phyloP scores from a whole-genome alignment of 75 land plant species.

The Larix kaempferi region DNA sequence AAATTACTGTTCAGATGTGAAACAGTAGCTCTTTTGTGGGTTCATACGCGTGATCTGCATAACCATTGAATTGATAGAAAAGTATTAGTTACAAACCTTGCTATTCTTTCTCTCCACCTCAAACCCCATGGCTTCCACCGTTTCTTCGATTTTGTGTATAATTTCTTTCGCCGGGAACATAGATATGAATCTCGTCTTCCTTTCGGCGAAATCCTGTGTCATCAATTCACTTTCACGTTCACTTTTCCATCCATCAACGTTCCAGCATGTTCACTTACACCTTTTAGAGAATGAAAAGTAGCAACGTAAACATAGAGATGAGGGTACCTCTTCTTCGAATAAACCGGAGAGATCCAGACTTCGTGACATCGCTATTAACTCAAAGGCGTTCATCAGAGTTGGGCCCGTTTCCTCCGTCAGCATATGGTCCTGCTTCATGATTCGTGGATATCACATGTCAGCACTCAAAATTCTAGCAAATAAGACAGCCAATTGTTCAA shows the following conservation, averaged over 20 bases:
- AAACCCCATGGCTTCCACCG: slow-evolving; percentile 55
- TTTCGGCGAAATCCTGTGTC: slow-evolving; percentile 53
- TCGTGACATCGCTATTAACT: slow-evolving; percentile 72
- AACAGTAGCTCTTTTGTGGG: neutral
- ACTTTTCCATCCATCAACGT: neutral
- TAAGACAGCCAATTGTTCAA: too few species aligned
- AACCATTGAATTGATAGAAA: neutral
- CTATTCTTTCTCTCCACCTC: slow-evolving; percentile 48
- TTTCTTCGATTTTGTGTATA: slow-evolving; percentile 50
- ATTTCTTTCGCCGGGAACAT: slow-evolving; percentile 52
- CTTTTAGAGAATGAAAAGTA: neutral
- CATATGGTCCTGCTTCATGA: slow-evolving; percentile 14
- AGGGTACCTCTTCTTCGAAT: slow-evolving; percentile 61
- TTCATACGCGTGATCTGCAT: too few species aligned
- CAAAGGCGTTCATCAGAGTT: slow-evolving; percentile 59
- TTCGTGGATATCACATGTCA: too few species aligned
- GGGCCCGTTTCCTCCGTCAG: slow-evolving; percentile 17
- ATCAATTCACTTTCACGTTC: neutral
- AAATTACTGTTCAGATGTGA: neutral
- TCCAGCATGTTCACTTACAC: neutral
- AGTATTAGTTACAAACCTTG: slow-evolving; percentile 27
- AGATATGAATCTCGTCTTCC: slow-evolving; percentile 73
- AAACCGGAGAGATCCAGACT: slow-evolving; percentile 73
- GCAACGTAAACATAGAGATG: too few species aligned
- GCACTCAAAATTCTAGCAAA: too few species aligned